Evolutionary conservation across 2,329 filamentous ascomycete species (phyloP).

Genomic region (Phialophora expanda): DNA sequence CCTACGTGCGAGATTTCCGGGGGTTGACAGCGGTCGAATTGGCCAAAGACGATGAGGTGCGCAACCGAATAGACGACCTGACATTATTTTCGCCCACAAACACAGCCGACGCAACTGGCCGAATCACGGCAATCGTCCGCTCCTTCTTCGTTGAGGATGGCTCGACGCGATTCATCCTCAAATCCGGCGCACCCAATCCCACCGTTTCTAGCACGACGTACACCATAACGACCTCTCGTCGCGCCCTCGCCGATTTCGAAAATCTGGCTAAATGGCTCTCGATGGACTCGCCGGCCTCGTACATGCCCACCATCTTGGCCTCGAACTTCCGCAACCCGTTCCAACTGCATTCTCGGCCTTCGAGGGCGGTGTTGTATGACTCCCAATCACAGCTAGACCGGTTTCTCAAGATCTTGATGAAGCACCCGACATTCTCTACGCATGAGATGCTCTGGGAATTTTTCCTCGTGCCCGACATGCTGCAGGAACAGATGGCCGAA

Average conservation of each 20-base stretch:
- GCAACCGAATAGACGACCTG: slow-evolving; percentile 94
- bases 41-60: slow-evolving; percentile 95
- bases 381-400: slow-evolving; percentile 84
- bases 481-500: slow-evolving; percentile 86
- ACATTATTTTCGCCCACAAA: slow-evolving; percentile 69
- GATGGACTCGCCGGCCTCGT: slow-evolving; percentile 91
- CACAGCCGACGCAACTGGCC: slow-evolving; percentile 69
- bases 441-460: slow-evolving; percentile 99
- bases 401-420: slow-evolving; percentile 83
- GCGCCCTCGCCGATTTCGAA: slow-evolving; percentile 88
- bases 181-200: slow-evolving; percentile 76
- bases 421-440: slow-evolving; percentile 89
- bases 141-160: slow-evolving; percentile 98
- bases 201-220: slow-evolving; percentile 74
- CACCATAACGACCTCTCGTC: slow-evolving; percentile 90
- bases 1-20: slow-evolving; percentile 79
- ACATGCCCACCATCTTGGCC: slow-evolving; percentile 79
- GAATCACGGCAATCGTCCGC: slow-evolving; percentile 89
- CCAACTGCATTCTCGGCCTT: slow-evolving; percentile 90
- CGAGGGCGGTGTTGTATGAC: slow-evolving; percentile 82
- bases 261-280: slow-evolving; percentile 82
- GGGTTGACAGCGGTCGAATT: slow-evolving; percentile 94
- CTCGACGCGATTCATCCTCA: slow-evolving; percentile 88
- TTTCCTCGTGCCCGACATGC: slow-evolving; percentile 92
- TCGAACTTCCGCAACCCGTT: slow-evolving; percentile 76